Percentiles rank a stretch among this genome's conserved stretches.
phyloP scores from a whole-genome alignment of 108 stramenopile species.

The Skeletonema marinoi region DNA sequence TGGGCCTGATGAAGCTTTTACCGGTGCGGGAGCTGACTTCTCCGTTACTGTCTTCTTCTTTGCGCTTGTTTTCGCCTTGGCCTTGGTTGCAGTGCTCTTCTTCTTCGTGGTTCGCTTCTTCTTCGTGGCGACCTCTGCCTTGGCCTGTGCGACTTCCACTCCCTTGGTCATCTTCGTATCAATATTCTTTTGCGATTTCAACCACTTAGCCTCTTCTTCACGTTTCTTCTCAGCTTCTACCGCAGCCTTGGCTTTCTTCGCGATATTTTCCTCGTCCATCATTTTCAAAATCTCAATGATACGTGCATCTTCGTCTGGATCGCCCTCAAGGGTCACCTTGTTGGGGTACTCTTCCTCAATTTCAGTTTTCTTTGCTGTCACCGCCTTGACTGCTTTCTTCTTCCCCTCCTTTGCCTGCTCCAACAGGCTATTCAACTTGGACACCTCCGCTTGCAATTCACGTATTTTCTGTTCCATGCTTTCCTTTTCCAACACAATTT shows the following conservation, averaged over 20 bases:
- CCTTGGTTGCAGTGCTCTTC: neutral
- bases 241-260: conserved; percentile 16
- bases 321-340: conserved; percentile 38
- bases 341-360: conserved; percentile 37
- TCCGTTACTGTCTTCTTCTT: conserved; percentile 18
- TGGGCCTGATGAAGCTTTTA: neutral
- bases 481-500: conserved; percentile 27
- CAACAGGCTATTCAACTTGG: conserved; percentile 10
- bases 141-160: conserved; percentile 32
- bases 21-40: neutral
- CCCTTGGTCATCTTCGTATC: conserved; percentile 25
- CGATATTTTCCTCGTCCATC: conserved; percentile 40
- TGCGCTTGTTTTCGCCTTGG: conserved; percentile 6
- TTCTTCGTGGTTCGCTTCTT: neutral
- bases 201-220: conserved; percentile 28
- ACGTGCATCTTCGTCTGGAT: conserved; percentile 36
- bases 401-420: neutral
- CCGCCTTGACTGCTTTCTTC: conserved; percentile 1
- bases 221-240: conserved; percentile 28
- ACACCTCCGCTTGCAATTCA: conserved; percentile 6
- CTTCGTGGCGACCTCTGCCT: conserved; percentile 31
- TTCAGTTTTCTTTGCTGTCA: conserved; percentile 18
- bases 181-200: conserved; percentile 28
- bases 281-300: conserved; percentile 42
- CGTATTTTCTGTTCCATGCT: conserved; percentile 5